Conservation (phyloP, 2,329 filamentous ascomycete species). For the Penicillium fuscoglaucum region DNA sequence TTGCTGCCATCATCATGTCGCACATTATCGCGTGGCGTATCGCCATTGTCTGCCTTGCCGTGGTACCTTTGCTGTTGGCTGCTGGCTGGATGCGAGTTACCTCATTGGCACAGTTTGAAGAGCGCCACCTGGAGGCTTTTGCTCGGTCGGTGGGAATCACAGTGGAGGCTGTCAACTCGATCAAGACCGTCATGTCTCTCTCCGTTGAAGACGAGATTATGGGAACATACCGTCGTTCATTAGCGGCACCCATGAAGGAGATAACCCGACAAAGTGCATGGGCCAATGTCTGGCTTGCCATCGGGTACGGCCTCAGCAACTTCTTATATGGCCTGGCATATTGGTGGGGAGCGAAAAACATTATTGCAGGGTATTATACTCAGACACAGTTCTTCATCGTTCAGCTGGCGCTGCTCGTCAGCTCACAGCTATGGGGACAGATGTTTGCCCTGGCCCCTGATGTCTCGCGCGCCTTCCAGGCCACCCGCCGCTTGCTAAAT, state of each 20-base stretch:
- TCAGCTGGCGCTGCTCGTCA: slow-evolving; percentile 67
- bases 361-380: slow-evolving; percentile 63
- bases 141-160: slow-evolving; percentile 52
- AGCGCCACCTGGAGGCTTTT: slow-evolving; percentile 51
- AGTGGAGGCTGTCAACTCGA: slow-evolving; percentile 53
- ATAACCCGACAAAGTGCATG: slow-evolving; percentile 49
- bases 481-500: slow-evolving; percentile 57
- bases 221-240: slow-evolving; percentile 44
- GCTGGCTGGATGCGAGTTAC: slow-evolving; percentile 67
- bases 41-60: slow-evolving; percentile 67
- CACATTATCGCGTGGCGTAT: slow-evolving; percentile 76
- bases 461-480: slow-evolving; percentile 63
- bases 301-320: slow-evolving; percentile 53
- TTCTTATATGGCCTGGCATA: slow-evolving; percentile 73
- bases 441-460: slow-evolving; percentile 74
- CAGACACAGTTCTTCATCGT: slow-evolving; percentile 73
- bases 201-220: slow-evolving; percentile 53
- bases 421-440: slow-evolving; percentile 69
- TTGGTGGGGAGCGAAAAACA: slow-evolving; percentile 74
- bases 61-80: slow-evolving; percentile 66
- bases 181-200: slow-evolving; percentile 53
- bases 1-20: slow-evolving; percentile 67
- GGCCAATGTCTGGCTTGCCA: slow-evolving; percentile 46
- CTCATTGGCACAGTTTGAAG: slow-evolving; percentile 60
- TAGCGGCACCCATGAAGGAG: slow-evolving; percentile 49